Evolutionary conservation across 805 yeast genomes (phyloP), one percentile per base, ranked within the genome.

Genomic region (Candida broadrunensis): DNA sequence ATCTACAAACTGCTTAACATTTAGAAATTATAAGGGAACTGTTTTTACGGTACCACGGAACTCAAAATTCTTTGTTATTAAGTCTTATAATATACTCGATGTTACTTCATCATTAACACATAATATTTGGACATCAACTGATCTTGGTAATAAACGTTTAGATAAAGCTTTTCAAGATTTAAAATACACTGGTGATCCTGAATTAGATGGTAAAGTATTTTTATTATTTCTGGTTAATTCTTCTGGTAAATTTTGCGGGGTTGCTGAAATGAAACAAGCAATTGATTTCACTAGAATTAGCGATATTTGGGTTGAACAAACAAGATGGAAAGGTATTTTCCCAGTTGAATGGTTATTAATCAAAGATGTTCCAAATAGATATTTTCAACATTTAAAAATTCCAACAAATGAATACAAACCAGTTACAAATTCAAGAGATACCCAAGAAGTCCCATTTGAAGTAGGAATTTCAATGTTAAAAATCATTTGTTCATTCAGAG

Each of bases 51-150:
- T 56, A 3, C 60, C 60, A 2, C 36, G 37, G 9, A 41, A 30
- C 12, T 55, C 73, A 0, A 51, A 51, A 24, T 67, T 64, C 41
- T 80, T 78, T 48, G 77, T 80, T 16, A 79, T 80, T 42, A 80
- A 80, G 50, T 78, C 84, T 0, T 73, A 63, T 52, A 72, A 64
- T 36, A 60, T 72, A 19, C 56, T 61, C 13, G 81, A 80, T 48
- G 73, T 80, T 11, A 63, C 61, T 39, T 67, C 78, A 7, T 75
- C 83, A 2, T 73, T 71, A 44, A 45, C 58, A 35, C 65, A 78
- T 44, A 66, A 68, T 9, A 66, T 78, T 18, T 80, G 86, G 85
- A 70, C 83, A 0, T 78, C 84, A 1, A 80, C 85, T 0, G 75
- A 68, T 23, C 60, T 72, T 38, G 85, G 85, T 0, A 80, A 79